Evolutionary conservation across 2,329 filamentous ascomycete species (phyloP), one percentile per base, ranked within the genome.

Genomic region (Tolypocladium endophyticum): DNA sequence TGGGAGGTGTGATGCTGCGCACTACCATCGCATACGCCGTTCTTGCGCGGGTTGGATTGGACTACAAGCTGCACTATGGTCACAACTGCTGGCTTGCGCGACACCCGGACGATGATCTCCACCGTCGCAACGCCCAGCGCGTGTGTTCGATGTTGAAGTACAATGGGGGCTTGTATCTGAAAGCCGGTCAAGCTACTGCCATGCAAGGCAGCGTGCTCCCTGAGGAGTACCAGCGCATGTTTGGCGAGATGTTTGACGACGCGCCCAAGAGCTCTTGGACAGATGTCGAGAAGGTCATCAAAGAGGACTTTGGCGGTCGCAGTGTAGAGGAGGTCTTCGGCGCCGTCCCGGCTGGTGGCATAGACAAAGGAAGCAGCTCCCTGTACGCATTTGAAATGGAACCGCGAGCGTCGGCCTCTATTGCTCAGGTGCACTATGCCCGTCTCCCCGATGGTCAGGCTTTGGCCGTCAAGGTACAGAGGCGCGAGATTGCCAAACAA

Each of bases 61-160:
- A 89, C 71, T 89, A 89, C 75, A 88, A 88, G 69, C 80, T 88
- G 70, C 88, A 89, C 68, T 88, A 88, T 67, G 79, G 83, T 7
- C 77, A 82, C n/a, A 74, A 86, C 7, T 59, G 59, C 2, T 60
- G 56, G 53, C 36, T 61, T 25, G 43, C 56, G 11, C 50, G 57
- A 16, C 41, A 58, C 25, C 39, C 55, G 18, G 30, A 55, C n/a
- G 56, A 59, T n/a, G 81, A 81, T 25, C 71, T 89, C 33, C 86
- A 89, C 68, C 74, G 77, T 14, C 79, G 86, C 56, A 87, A 83
- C 64, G 86, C 86, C 1, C 76, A 82, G 65, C 77, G 84, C 20
- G 71, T 88, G n/a, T 87, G 85, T 57, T 76, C 87, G 53, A 73
- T 89, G 55, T 74, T 88, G 61, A 76, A 83, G 33, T 73, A 79